These are phyloP conservation scores for Fusarium subtropicale DNA, from an alignment of 2,329 filamentous ascomycete species.

Conservation along the genomic window DNA sequence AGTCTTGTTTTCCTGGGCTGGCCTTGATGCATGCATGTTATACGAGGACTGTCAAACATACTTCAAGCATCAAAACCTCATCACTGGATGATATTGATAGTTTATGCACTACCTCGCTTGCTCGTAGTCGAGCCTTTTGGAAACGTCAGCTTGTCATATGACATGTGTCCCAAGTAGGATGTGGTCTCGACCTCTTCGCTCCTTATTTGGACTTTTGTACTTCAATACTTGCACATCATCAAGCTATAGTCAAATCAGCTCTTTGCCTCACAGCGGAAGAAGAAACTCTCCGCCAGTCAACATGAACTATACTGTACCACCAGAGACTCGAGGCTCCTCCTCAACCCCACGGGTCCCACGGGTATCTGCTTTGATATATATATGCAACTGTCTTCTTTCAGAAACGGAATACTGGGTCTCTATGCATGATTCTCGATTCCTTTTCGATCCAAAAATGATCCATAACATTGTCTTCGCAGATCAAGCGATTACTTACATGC, in stretches of 20 bases:
- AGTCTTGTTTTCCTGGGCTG: not conserved
- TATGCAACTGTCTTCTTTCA: constrained; percentile 40
- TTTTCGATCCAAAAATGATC: constrained; percentile 22
- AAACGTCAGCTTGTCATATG: not conserved
- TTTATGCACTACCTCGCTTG: not conserved
- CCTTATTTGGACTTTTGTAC: not conserved
- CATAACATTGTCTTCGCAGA: constrained; percentile 12
- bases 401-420: constrained; percentile 11
- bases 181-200: not conserved
- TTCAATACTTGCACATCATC: constrained; percentile 3
- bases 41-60: not conserved
- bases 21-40: constrained; percentile 1
- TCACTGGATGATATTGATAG: not conserved
- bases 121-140: not conserved
- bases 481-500: constrained; percentile 23
- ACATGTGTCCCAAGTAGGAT: not conserved
- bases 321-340: constrained; percentile 12
- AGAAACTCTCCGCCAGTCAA: not conserved
- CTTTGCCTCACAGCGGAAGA: not conserved
- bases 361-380: constrained; percentile 36
- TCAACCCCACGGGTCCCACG: constrained; percentile 19
- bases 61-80: not conserved
- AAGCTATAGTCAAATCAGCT: not conserved
- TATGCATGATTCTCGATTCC: constrained; percentile 3
- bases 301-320: constrained; percentile 29